Evolutionary conservation across 371 early-diverging fungal species (phyloP).

Genomic region (Mortierella polycephala): DNA sequence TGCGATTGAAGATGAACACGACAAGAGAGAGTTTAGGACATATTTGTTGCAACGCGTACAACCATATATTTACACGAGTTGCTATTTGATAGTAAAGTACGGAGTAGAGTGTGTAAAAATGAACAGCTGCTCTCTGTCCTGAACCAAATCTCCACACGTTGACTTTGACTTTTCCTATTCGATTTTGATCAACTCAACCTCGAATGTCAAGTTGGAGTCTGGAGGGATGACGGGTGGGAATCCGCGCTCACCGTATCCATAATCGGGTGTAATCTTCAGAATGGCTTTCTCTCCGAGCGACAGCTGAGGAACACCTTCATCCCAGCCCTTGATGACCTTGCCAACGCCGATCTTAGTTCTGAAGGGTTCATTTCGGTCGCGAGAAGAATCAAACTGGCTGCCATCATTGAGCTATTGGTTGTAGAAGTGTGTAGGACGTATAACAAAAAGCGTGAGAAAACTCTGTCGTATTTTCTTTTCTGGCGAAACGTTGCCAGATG

Average conservation of each 20-base stretch:
- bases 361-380: constrained; percentile 85
- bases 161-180: constrained; percentile 33
- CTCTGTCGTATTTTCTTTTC: too few relatives aligned
- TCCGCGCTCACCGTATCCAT: constrained; percentile 79
- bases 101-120: too few relatives aligned
- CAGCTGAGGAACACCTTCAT: constrained; percentile 88
- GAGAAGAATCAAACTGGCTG: constrained; percentile 87
- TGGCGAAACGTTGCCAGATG: too few relatives aligned
- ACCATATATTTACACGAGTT: too few relatives aligned
- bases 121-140: too few relatives aligned
- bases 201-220: constrained; percentile 86
- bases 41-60: too few relatives aligned
- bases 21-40: too few relatives aligned
- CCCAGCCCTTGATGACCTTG: constrained; percentile 93
- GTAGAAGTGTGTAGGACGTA: too few relatives aligned
- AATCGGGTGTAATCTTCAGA: constrained; percentile 79
- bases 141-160: too few relatives aligned
- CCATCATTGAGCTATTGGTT: constrained; percentile 67
- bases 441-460: too few relatives aligned
- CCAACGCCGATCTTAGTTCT: constrained; percentile 88
- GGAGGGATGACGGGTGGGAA: constrained; percentile 82
- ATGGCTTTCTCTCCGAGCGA: constrained; percentile 79
- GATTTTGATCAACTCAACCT: constrained; percentile 85
- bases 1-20: too few relatives aligned
- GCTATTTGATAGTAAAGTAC: too few relatives aligned